Percentiles rank a stretch among this genome's conserved stretches.
phyloP scores from a whole-genome alignment of 2,329 filamentous ascomycete species.

The Capronia americana region DNA sequence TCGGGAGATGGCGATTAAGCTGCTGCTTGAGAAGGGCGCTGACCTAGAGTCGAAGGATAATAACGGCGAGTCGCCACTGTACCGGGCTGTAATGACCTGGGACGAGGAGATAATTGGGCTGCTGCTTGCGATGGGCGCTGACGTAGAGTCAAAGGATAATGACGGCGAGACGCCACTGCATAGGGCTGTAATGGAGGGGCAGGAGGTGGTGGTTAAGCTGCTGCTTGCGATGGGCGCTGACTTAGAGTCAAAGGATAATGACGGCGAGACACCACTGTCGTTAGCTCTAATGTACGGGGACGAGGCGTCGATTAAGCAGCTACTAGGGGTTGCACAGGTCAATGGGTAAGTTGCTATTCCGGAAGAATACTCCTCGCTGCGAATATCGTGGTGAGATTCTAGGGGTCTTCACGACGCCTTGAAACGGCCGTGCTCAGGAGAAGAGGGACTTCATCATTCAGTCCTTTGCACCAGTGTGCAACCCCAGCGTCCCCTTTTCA shows the following conservation, averaged over 20 bases:
- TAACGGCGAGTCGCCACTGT: slow-evolving; percentile 12
- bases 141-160: slow-evolving; percentile 18
- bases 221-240: slow-evolving; percentile 25
- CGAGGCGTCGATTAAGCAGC: slow-evolving; percentile 16
- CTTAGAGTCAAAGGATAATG: slow-evolving; percentile 10
- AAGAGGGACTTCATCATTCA: no score
- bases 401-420: no score
- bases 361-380: no score
- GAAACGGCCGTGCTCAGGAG: no score
- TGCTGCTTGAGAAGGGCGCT: neutral
- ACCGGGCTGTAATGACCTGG: no score
- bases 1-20: no score
- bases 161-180: slow-evolving; percentile 12
- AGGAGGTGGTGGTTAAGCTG: slow-evolving; percentile 23
- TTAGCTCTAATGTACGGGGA: slow-evolving; percentile 15
- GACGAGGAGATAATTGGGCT: slow-evolving; percentile 26
- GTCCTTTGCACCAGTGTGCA: neutral
- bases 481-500: slow-evolving; percentile 32
- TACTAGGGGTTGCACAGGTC: slow-evolving; percentile 22
- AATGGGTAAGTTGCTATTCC: no score
- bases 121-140: slow-evolving; percentile 19
- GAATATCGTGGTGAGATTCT: no score
- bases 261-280: slow-evolving; percentile 6
- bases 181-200: slow-evolving; percentile 23
- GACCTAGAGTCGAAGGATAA: neutral